A percentile compares a stretch with the other conserved stretches of the same genome.
Conservation (phyloP, 345 rosid species). For the Brassica juncea region DNA sequence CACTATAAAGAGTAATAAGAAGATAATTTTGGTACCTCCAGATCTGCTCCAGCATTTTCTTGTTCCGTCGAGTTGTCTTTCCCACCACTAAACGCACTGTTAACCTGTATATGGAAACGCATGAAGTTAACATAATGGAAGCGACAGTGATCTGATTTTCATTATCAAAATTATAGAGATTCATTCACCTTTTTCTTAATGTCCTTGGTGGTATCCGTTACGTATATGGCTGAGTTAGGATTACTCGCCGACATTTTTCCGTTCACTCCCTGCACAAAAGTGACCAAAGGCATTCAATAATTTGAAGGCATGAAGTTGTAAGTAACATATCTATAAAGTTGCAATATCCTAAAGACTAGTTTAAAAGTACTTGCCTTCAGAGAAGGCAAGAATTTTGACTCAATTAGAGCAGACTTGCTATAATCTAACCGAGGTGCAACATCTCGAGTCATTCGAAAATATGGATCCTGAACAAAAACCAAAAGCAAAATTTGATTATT, state of each 20-base stretch:
- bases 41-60: slow-evolving; percentile 61
- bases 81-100: slow-evolving; percentile 81
- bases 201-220: slow-evolving; percentile 75
- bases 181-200: slow-evolving; percentile 68
- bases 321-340: not conserved
- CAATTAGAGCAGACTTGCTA: slow-evolving; percentile 86
- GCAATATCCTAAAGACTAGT: not conserved
- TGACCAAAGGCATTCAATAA: not conserved
- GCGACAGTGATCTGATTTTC: not conserved
- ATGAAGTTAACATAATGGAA: not conserved
- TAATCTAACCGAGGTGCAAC: slow-evolving; percentile 90
- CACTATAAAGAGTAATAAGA: not conserved
- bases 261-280: slow-evolving; percentile 65
- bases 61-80: slow-evolving; percentile 57
- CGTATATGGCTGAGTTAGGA: slow-evolving; percentile 92
- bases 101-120: slow-evolving; percentile 51
- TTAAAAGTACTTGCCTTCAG: slow-evolving; percentile 54
- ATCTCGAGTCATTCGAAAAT: slow-evolving; percentile 93
- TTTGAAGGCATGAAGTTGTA: not conserved
- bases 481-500: not conserved
- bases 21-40: slow-evolving; percentile 63
- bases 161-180: not conserved
- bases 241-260: slow-evolving; percentile 98
- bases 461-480: slow-evolving; percentile 74
- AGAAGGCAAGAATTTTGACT: slow-evolving; percentile 77